Evolutionary conservation across 345 rosid species (phyloP).

Genomic region (Gossypium mustelinum): DNA sequence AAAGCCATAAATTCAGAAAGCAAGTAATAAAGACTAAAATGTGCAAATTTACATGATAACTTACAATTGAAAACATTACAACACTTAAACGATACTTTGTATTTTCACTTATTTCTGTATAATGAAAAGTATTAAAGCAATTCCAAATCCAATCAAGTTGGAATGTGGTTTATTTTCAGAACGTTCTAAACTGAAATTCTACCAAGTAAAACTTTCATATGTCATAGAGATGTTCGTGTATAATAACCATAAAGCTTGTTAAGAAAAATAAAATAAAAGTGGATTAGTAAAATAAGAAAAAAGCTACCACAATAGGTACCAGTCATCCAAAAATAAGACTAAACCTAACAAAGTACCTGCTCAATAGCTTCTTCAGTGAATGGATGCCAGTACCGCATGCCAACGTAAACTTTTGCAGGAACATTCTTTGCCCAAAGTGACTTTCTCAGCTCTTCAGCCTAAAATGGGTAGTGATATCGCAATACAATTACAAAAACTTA

Average conservation of each 20-base stretch:
- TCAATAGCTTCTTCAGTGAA: constrained; percentile 98
- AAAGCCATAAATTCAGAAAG: not conserved
- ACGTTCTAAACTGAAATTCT: not conserved
- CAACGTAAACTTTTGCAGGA: constrained; percentile 91
- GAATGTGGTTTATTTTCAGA: not conserved
- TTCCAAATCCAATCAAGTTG: not conserved
- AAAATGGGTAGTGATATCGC: constrained; percentile 16
- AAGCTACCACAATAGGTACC: not conserved
- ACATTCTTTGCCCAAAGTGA: constrained; percentile 78
- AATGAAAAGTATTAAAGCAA: not conserved
- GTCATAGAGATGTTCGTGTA: not conserved
- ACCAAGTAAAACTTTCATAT: not conserved
- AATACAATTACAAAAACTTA: constrained; percentile 3
- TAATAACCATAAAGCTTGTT: not conserved
- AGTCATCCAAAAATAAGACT: not conserved
- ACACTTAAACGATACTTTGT: not conserved
- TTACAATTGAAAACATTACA: not conserved
- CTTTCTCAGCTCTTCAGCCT: constrained; percentile 92
- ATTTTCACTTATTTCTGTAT: not conserved
- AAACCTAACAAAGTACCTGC: constrained; percentile 48
- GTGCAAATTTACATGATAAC: not conserved
- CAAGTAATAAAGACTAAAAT: not conserved
- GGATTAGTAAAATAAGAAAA: constrained; percentile 1
- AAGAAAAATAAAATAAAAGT: not conserved
- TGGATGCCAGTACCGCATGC: constrained; percentile 99